Evolutionary conservation across 768 basidiomycete species (phyloP), one percentile per base, ranked within the genome.

Genomic region (Boletellus ananiceps): DNA sequence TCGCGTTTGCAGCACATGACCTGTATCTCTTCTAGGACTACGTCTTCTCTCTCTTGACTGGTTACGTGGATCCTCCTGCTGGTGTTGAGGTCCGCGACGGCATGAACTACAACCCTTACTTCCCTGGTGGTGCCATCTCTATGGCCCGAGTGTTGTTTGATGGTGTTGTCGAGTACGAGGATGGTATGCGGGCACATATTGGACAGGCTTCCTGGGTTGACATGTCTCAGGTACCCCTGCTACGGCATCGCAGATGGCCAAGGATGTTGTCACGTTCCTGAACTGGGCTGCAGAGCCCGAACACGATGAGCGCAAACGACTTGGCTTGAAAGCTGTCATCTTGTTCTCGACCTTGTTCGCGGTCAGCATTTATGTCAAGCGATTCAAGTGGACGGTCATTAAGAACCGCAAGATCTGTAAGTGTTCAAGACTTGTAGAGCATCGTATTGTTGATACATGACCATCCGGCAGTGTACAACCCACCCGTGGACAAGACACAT

Each of bases 41-140:
- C 68, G 78, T 99, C 61, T 98, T 93, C 75, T 84, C 95, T 48
- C 86, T 99, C 49, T 79, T 99, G 58, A 99, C 96, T 29, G 96
- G 96, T 50, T 98, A 98, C 73, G 77, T 92, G 37, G 96, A 98
- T 61, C 87, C 96, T 44, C 96, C 96, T 37, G 92, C 95, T 51
- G 93, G 92, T 51, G 88, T 95, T 54, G 89, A 92, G 66, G 78
- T 95, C 57, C 91, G 90, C 69, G 95, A 97, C 45, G 95, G 92
- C 58, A 88, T 97, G 91, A 96, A 94, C 81, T 98, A 96, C 80
- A 93, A 92, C 74, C 93, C 93, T 16, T 98, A 86, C 77, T 99
- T 99, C 88, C 95, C 95, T 36, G 93, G 96, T 47, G 95, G 94
- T 63, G 93, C 93, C 57, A 97, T 98, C 52, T 88, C 91, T 65